These are phyloP conservation scores for Colletotrichum aenigma DNA, from an alignment of 2,329 filamentous ascomycete genomes.

Conservation along the genomic window DNA sequence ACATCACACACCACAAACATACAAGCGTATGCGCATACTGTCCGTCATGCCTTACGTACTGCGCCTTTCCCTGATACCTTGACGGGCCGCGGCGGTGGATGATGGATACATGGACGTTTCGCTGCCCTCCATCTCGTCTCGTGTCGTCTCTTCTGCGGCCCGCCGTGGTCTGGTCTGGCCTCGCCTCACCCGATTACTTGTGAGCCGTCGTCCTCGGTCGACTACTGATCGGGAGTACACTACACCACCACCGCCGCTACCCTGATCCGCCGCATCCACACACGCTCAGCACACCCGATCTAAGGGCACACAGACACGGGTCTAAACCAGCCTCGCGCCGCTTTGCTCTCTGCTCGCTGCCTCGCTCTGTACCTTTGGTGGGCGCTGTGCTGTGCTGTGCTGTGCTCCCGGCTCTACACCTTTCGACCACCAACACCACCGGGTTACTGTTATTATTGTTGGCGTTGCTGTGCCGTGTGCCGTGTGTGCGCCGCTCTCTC, in stretches of 20 bases:
- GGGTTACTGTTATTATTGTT: background rate
- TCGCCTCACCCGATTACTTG: background rate
- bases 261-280: slow-evolving; percentile 6
- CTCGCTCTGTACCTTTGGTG: background rate
- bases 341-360: background rate
- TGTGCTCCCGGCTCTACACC: background rate
- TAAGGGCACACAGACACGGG: slow-evolving; percentile 3
- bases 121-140: slow-evolving; percentile 2
- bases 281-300: background rate
- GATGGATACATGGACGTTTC: background rate
- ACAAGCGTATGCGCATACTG: background rate
- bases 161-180: slow-evolving; percentile 5
- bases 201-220: background rate
- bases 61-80: background rate
- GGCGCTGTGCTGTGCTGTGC: background rate
- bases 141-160: background rate
- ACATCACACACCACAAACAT: background rate
- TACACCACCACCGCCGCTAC: background rate
- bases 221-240: background rate
- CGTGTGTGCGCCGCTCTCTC: background rate
- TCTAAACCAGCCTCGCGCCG: background rate
- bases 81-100: background rate
- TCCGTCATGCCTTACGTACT: background rate
- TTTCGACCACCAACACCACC: background rate
- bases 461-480: background rate